phyloP scores from a whole-genome alignment of 78 protist genomes.

The Cyanophora paradoxa region DNA sequence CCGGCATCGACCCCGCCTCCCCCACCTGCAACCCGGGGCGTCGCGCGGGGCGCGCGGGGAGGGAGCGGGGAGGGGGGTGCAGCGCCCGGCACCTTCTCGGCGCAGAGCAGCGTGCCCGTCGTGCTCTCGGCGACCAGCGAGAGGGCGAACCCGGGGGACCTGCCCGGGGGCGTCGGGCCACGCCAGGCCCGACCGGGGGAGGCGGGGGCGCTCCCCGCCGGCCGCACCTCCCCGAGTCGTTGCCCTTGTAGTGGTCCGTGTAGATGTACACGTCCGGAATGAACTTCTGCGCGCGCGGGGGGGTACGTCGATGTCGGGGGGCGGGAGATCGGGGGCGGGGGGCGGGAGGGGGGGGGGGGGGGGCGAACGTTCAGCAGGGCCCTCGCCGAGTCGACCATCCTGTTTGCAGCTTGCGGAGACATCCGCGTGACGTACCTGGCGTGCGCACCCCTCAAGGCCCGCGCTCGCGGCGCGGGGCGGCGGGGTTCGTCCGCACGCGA shows the following conservation, averaged over 20 bases:
- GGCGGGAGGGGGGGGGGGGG: background rate
- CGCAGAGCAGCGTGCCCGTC: conserved; percentile 54
- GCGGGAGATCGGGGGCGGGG: background rate
- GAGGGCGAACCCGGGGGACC: conserved; percentile 70
- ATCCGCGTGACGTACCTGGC: conserved; percentile 50
- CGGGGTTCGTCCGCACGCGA: too few species aligned
- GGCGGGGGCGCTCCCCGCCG: too few species aligned
- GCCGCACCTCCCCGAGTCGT: conserved; percentile 64
- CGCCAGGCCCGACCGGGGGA: too few species aligned
- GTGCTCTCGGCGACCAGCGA: conserved; percentile 83
- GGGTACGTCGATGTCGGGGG: background rate
- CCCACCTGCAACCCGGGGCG: too few species aligned
- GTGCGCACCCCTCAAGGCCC: too few species aligned
- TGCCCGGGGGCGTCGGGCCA: background rate
- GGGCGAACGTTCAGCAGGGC: conserved; percentile 41
- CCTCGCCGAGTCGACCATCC: conserved; percentile 66
- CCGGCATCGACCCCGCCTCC: conserved; percentile 52
- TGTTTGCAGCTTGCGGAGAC: conserved; percentile 69
- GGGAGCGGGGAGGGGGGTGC: too few species aligned
- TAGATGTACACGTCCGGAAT: conserved; percentile 87
- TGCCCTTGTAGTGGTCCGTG: conserved; percentile 80
- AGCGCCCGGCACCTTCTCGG: too few species aligned
- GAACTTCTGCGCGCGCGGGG: background rate
- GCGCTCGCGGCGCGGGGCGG: too few species aligned
- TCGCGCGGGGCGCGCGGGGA: too few species aligned